Evolutionary conservation across 345 rosid species (phyloP), one percentile per base, ranked within the genome.

Genomic region (Psidium guajava): DNA sequence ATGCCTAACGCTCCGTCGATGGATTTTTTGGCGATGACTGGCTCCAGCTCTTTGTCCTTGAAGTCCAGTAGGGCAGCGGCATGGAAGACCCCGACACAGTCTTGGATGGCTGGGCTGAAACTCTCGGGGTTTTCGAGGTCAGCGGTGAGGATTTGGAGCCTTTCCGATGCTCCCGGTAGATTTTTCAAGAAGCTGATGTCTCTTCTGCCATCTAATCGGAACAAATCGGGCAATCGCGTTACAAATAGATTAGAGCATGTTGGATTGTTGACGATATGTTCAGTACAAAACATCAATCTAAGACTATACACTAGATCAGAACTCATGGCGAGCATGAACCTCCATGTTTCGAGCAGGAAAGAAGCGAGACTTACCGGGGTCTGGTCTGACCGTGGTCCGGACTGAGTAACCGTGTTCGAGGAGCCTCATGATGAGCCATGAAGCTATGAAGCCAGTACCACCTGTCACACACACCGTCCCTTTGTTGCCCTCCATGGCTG

Each of bases 391-490:
- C 11, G 94, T 93, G 88, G 95, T 85, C 20, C 83, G 87, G 56
- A 93, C 95, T 12, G 84, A 84, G 88, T 92, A 93, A 57, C 94
- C 94, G 55, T 81, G 92, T 54, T 88, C 87, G 40, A 93, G 92
- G 50, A 93, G 92, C 86, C 89, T 87, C 93, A 85, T 91, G 90
- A 92, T 90, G 52, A 93, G 91, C 93, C 93, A 92, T 52, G 95
- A 93, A 51, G 89, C 94, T 32, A 93, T 44, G 85, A 88, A 93
- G 20, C 94, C 94, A 11, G 93, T 89, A 5, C 93, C 92, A 5
- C 94, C 95, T 25, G 94, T 93, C 16, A 93, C 93, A 64, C 95
- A 91, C 54, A 93, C 91, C 11, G 44, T 86, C 36, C 88, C 93
- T 84, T 18, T 61, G 42, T 28, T 61, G 11, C 74, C 74, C 74